Evolutionary conservation across 768 basidiomycete species (phyloP), one percentile per base, ranked within the genome.

Genomic region (Lactarius vividus): DNA sequence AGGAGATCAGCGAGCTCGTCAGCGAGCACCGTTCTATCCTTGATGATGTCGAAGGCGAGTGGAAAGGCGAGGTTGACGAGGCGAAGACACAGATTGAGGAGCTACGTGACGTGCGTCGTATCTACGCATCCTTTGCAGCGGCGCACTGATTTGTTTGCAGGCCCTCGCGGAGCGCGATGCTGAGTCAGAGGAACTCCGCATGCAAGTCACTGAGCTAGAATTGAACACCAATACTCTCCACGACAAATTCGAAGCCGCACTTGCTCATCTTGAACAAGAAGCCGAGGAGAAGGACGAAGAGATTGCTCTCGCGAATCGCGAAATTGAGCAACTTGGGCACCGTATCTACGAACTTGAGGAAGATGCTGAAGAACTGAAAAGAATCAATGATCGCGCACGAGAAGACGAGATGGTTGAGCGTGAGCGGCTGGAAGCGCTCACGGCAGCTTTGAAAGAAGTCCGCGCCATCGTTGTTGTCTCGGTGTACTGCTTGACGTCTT

Each of bases 1-100:
- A 82, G 65, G 92, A 94, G 74, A 85, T 95, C 54, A 87, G 90
- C 3, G 91, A 95, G 57, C 75, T 96, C 54, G 82, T 94, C 5
- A 78, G 77, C 7, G 89, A 94, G 72, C 89, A 92, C 72, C 82
- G 87, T 60, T 81, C 84, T 33, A 88, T 91, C 61, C 84, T 93
- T 3, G 83, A 84, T 23, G 82, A 83, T 2, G 88, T 94, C 8
- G 91, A 93, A 71, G 84, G 88, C 52, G 91, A 92, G 71, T 96
- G 94, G 94, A 79, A 88, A 62, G 91, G 89, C 3, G 95, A 96
- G 73, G 87, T 96, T 2, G 87, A 93, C 67, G 92, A 94, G 69
- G 86, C 87, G 2, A 81, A 88, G 65, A 83, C 80, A 3, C 92
- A 92, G 71, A 85, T 88, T 0, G 92, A 94, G 63, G 92, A 96